Conservation (phyloP, 2,329 filamentous ascomycete genomes). For the Orbilia blumenaviensis region DNA sequence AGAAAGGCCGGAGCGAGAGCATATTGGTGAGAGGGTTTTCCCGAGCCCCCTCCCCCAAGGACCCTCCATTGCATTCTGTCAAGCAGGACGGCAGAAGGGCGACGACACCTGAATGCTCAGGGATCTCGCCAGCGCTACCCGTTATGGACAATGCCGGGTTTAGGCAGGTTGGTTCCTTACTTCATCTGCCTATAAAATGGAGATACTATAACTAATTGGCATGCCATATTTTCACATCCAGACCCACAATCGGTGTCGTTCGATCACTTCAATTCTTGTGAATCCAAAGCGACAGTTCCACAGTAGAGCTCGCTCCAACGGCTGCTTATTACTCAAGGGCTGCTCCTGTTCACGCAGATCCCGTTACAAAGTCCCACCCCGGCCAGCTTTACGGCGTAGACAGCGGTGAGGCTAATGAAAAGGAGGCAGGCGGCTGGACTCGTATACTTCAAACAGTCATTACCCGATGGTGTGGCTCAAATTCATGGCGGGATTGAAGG, state of each 20-base stretch:
- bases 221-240: too few relatives aligned
- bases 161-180: slow-evolving; percentile 23
- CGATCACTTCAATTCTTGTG: neutral
- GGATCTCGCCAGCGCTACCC: slow-evolving; percentile 14
- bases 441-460: slow-evolving; percentile 48
- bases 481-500: slow-evolving; percentile 25
- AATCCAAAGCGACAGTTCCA: neutral
- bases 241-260: neutral
- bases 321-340: slow-evolving; percentile 25
- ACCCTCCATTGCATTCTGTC: slow-evolving; percentile 16
- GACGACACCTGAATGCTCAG: slow-evolving; percentile 23
- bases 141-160: slow-evolving; percentile 5
- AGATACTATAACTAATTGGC: too few relatives aligned
- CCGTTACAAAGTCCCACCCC: slow-evolving; percentile 26
- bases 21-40: slow-evolving; percentile 14
- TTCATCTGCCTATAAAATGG: slow-evolving; percentile 8
- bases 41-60: neutral
- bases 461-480: slow-evolving; percentile 40
- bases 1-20: neutral
- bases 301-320: neutral
- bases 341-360: slow-evolving; percentile 24
- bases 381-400: slow-evolving; percentile 7
- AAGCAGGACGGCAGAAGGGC: slow-evolving; percentile 20
- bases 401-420: slow-evolving; percentile 41
- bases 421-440: slow-evolving; percentile 38